Evolutionary conservation across 352 stramenopile species (phyloP), one percentile per base, ranked within the genome.

Genomic region (Pythium folliculosum): DNA sequence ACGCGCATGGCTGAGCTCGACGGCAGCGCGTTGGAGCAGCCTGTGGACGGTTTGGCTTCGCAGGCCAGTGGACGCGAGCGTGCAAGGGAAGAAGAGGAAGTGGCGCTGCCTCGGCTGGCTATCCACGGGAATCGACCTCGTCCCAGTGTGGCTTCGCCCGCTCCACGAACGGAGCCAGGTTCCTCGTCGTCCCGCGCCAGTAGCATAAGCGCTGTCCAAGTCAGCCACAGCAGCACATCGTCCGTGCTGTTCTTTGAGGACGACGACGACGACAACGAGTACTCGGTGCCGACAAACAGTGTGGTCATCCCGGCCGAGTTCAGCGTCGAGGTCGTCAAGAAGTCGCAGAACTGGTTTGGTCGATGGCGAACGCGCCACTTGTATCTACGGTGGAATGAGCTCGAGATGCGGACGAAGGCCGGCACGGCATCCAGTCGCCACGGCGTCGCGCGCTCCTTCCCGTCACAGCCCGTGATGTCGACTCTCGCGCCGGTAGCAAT

Each of bases 281-380:
- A 54, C 19, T 71, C 49, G 45, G 59, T 65, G 17, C 55, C 64
- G 19, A 49, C 49, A 0, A 67, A 50, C 50, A 63, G 69, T 44
- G 63, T 70, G 1, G 63, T 73, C 0, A 50, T 89, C 25, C 62
- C 86, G 45, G 51, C 56, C 6, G 78, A 87, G 21, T 89, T 86
- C 49, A 65, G 76, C 14, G 55, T 69, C 0, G 77, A 92, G 19
- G 78, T 92, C 27, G 43, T 82, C 30, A 89, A 90, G 67, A 90
- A 89, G 35, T 88, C 77, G 37, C 77, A 85, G 22, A 84, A 79
- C 60, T 92, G 83, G 83, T 70, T 90, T 27, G 80, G 78, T 22
- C 72, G 83, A 3, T 88, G 84, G 81, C 77, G 81, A 21, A 71
- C 73, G 13, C 71, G 80, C 0, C 73, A 79, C 10, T 30, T 90